Evolutionary conservation across 305 asterid species (phyloP).

Genomic region (Fraxinus sp.): DNA sequence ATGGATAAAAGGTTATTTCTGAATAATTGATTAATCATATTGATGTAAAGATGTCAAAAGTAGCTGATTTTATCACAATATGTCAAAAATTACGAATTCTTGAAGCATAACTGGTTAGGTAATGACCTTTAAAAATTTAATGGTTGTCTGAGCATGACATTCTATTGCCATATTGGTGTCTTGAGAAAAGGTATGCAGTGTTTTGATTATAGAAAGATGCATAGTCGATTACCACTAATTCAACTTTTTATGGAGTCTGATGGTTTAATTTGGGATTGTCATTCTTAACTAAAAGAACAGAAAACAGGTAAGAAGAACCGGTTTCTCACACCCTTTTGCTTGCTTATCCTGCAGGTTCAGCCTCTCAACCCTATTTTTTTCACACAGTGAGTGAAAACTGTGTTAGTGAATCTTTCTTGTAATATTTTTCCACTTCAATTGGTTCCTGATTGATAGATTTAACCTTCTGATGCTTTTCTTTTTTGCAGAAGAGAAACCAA

Average conservation of each 20-base stretch:
- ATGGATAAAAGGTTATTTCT: neutral
- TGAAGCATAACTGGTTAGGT: neutral
- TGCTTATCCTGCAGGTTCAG: slow-evolving; percentile 56
- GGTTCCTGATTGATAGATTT: neutral
- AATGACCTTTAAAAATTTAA: neutral
- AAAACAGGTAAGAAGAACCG: neutral
- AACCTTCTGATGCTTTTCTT: neutral
- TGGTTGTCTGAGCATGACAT: neutral
- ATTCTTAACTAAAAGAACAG: neutral
- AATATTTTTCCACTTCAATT: neutral
- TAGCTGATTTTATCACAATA: neutral
- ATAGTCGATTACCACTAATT: neutral
- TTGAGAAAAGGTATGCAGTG: neutral
- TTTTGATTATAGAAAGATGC: neutral
- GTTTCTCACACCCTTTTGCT: slow-evolving; percentile 10
- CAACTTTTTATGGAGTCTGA: neutral
- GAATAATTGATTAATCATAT: neutral
- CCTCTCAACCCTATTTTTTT: slow-evolving; percentile 58
- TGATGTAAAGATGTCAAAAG: neutral
- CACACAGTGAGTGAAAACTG: slow-evolving; percentile 48
- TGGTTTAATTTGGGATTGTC: neutral
- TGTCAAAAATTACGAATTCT: neutral
- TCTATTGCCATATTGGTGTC: neutral
- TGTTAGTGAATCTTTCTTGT: neutral
- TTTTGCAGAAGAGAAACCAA: slow-evolving; percentile 51